These are phyloP conservation scores for Gynochthodes officinalis DNA, from an alignment of 257 asterid genomes.

Conservation along the genomic window DNA sequence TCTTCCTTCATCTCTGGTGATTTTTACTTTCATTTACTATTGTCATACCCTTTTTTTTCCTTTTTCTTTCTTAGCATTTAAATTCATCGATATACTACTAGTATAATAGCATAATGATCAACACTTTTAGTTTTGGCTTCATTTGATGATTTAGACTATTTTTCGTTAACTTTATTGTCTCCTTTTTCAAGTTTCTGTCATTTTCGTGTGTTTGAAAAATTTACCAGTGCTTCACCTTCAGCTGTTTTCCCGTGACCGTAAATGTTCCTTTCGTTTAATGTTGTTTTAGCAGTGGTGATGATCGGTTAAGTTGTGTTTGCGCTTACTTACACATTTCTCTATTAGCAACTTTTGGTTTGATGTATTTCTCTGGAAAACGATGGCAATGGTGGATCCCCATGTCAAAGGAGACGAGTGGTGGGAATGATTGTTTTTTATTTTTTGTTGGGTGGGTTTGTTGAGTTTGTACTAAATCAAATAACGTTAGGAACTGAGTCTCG, in stretches of 20 bases:
- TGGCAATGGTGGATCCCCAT: no score
- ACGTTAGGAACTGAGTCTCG: constrained; percentile 7
- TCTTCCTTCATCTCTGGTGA: constrained; percentile 39
- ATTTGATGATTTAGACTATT: constrained; percentile 23
- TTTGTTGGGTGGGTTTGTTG: no score
- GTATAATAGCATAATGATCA: constrained; percentile 39
- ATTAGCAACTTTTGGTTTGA: no score
- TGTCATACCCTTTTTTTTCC: constrained; percentile 21
- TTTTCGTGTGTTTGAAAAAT: neutral
- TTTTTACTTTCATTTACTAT: constrained; percentile 26
- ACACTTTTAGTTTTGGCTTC: constrained; percentile 21
- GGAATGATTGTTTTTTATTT: no score
- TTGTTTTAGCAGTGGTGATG: no score
- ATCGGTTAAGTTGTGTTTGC: no score
- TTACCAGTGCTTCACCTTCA: neutral
- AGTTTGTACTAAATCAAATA: no score
- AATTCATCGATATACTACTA: constrained; percentile 23
- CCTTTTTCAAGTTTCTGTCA: constrained; percentile 5
- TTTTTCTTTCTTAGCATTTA: neutral
- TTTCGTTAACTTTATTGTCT: neutral
- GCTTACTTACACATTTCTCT: no score
- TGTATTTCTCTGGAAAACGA: no score
- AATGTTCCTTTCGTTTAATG: neutral
- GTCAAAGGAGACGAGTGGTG: no score
- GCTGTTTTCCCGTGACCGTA: neutral